Evolutionary conservation across 108 stramenopile species (phyloP).

Genomic region (Skeletonema costatum): DNA sequence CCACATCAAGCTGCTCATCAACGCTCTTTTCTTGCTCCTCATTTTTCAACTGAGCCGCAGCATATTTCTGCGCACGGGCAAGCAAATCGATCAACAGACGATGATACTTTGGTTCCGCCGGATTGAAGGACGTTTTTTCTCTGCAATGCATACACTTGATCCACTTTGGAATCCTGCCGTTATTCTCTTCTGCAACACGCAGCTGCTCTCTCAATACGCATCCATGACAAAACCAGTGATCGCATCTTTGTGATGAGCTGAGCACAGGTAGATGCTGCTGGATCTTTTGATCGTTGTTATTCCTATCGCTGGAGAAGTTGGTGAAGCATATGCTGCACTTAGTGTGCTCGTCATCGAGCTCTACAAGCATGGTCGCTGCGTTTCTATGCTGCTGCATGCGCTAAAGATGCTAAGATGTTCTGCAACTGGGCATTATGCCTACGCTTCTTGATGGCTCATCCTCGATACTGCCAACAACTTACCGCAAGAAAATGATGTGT

Average conservation of each 20-base stretch:
- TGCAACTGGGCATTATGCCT: too few relatives aligned
- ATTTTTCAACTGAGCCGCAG: too few relatives aligned
- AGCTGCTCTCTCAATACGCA: background rate
- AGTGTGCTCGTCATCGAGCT: background rate
- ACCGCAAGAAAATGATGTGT: too few relatives aligned
- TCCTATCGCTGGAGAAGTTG: background rate
- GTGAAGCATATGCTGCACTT: background rate
- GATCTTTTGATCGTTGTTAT: background rate
- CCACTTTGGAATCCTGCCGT: background rate
- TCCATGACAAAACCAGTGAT: background rate
- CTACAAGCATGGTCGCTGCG: background rate
- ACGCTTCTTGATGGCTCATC: too few relatives aligned
- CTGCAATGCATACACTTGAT: constrained; percentile 4
- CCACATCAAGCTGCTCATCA: too few relatives aligned
- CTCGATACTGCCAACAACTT: too few relatives aligned
- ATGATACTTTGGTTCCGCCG: background rate
- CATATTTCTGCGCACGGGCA: too few relatives aligned
- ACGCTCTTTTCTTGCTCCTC: too few relatives aligned
- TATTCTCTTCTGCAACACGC: background rate
- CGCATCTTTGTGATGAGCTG: background rate
- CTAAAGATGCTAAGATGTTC: too few relatives aligned
- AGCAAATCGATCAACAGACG: too few relatives aligned
- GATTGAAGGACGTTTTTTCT: background rate
- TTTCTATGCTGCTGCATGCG: too few relatives aligned
- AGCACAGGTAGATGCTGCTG: background rate